Evolutionary conservation across 495 filamentous ascomycete genomes (phyloP), one percentile per base, ranked within the genome.

Genomic region (Podospora bellae-mahoneyi): DNA sequence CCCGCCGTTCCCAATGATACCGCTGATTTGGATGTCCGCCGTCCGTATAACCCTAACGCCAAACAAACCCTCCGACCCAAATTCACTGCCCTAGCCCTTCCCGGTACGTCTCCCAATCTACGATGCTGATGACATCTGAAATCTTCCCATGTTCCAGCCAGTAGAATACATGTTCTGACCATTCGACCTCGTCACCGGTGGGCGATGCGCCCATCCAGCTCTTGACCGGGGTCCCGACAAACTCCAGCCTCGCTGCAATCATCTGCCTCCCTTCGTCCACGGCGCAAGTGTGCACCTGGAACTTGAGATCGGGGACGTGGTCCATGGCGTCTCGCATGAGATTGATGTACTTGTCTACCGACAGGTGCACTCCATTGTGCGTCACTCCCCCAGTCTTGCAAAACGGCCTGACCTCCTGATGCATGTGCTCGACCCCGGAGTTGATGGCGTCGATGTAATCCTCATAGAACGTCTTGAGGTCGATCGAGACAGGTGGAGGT

Each of bases 81-180:
- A 48, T 18, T 61, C 28, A 61, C 59, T 61, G 59, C 27, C 59
- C 61, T 32, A 63, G n/a, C 1, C 20, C 30, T 32, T 63, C 61
- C 59, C 71, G 69, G 64, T 79, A 79, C 4, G 69, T 67, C 9
- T 69, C 66, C 75, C 73, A 77, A 65, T 78, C 76, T 10, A 78
- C 72, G 32, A 78, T 73, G 19, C 75, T 74, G 71, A 76, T 72
- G 20, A 79, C 72, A 53, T 73, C 67, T 4, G 72, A 73, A 5
- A 80, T 79, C 72, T 72, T 78, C 30, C 77, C 76, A 1, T 73
- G 68, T 16, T 72, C 70, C 65, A 80, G 75, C 65, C 65, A 72
- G 64, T 78, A 80, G 28, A 77, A 77, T 39, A 69, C 78, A 58
- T 75, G 72, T 55, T 80, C 76, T 53, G 71, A 56, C 61, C 76